A percentile compares a stretch with the other conserved stretches of the same genome.
Conservation (phyloP, 768 basidiomycete species). For the Agaricus sinodeliciosus region DNA sequence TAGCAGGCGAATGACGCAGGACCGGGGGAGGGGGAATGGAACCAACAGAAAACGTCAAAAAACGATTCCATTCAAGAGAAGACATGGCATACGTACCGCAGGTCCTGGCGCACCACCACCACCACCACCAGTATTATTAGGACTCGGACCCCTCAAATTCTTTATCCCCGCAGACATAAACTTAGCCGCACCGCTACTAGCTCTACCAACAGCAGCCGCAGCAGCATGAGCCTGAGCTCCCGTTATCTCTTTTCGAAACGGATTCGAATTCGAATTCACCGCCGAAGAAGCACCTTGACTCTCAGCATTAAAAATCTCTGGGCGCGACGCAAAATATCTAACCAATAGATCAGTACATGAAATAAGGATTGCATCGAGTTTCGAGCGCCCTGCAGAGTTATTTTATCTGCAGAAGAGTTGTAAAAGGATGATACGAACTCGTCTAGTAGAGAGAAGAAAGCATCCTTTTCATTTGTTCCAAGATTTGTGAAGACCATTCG, state of each 20-base stretch:
- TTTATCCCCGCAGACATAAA: conserved; percentile 36
- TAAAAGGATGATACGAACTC: conserved; percentile 46
- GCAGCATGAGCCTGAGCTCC: conserved; percentile 16
- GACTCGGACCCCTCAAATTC: conserved; percentile 19
- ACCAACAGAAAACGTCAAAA: neutral
- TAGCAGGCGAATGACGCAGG: neutral
- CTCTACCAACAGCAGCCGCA: conserved; percentile 17
- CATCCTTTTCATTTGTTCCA: conserved; percentile 62
- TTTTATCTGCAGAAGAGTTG: conserved; percentile 11
- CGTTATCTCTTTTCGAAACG: conserved; percentile 18
- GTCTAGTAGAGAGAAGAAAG: conserved; percentile 75
- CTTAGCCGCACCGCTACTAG: conserved; percentile 29
- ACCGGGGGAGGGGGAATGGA: neutral
- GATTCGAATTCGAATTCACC: conserved; percentile 16
- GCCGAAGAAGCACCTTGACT: conserved; percentile 1
- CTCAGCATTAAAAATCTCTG: conserved; percentile 48
- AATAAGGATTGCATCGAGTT: neutral
- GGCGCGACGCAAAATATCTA: conserved; percentile 72
- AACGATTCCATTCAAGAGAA: neutral
- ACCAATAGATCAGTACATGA: neutral
- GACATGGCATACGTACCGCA: neutral
- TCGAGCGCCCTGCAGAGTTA: no score
- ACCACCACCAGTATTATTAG: neutral
- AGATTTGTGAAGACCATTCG: conserved; percentile 71
- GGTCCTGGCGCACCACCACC: neutral